Base-by-base conservation (phyloP, 176 grass and related monocot species). In the Melocanna baccifera region DNA sequence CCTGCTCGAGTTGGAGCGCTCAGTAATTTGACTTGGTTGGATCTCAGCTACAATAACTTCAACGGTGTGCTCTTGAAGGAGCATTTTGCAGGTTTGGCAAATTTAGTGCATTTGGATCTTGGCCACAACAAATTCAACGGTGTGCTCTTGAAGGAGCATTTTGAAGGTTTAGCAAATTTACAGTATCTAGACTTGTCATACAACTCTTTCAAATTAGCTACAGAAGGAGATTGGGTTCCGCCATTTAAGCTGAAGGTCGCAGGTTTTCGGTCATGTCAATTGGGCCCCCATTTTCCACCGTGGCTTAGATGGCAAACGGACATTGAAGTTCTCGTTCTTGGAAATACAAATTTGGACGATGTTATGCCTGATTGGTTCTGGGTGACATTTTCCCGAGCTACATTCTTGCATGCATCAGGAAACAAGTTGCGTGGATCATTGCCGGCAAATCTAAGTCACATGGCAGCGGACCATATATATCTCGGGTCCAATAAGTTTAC, bases 231-330 rank as follows among this genome's bases (percentile, higher is more conserved):
- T 39, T 91, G 89, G 89, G 58, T 23, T 80, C 80, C 89, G 67
- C 62, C 42, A 45, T 45, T 45, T 45, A 45, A 45, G 42, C 42
- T 45, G 42, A 45, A 45, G 10, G 42, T 45, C 42, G 42, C 42
- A 45, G 42, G 42, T 45, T 45, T 45, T 45, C 42, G 42, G 42
- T 45, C 42, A 45, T 45, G 42, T 45, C 62, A 57, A 75, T 91
- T 87, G 6, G 89, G 80, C 1, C 83, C 83, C 2, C 9, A 48
- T 6, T 87, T 91, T 59, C 89, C 89, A 12, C 19, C 16, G 34
- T 91, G 84, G 89, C 79, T 91, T 45, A 32, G 18, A 39, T 78
- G 47, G 56, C 89, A 87, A 39, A 83, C 19, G 9, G 46, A 79
- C 37, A 63, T 87, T 6, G n/a, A 25, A 5, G 3, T 20, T 48